Base-by-base conservation (phyloP, 345 rosid genomes). In the Laguncularia racemosa region DNA sequence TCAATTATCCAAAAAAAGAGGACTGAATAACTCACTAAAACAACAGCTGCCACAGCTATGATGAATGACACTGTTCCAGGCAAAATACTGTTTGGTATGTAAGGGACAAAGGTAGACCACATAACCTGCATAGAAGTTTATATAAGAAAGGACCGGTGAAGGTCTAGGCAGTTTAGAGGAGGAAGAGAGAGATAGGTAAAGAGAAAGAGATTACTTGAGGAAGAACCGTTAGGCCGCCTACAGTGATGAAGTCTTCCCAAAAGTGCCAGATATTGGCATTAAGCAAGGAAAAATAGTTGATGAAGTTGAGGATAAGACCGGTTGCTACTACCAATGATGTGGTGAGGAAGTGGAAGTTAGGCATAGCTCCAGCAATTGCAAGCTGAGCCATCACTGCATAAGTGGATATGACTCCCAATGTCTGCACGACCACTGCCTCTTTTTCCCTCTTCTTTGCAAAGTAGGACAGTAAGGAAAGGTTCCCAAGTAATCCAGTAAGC, bases 41-140 rank as follows among this genome's bases (percentile, higher is more conserved):
- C 16, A 55, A 91, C 84, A 71, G 85, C 79, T n/a, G 79, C 66
- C 12, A 88, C n/a, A 55, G 92, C 95, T 49, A 66, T 40, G 38
- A 64, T 76, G 77, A 67, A 84, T 62, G 98, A 71, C 54, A 69
- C 56, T 49, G 68, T 60, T 57, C 96, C 90, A 14, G 96, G 98
- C 78, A 84, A 57, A 62, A 80, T 76, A 66, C 82, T 78, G 51
- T 65, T 67, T 23, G 96, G 96, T 61, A 91, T 57, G 71, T 68
- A 76, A 16, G 96, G 92, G 14, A 88, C 89, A 74, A 88, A 91
- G 48, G 96, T 91, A 38, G 92, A 86, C 98, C 98, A 91, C 85
- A 88, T 86, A 58, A 88, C 80, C 95, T 91, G 83, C 48, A 33
- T 44, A 51, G 17, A 48, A 51, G 51, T 33, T 6, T 6, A 15